Evolutionary conservation across 768 basidiomycete species (phyloP).

Genomic region (Favolaschia claudopus): DNA sequence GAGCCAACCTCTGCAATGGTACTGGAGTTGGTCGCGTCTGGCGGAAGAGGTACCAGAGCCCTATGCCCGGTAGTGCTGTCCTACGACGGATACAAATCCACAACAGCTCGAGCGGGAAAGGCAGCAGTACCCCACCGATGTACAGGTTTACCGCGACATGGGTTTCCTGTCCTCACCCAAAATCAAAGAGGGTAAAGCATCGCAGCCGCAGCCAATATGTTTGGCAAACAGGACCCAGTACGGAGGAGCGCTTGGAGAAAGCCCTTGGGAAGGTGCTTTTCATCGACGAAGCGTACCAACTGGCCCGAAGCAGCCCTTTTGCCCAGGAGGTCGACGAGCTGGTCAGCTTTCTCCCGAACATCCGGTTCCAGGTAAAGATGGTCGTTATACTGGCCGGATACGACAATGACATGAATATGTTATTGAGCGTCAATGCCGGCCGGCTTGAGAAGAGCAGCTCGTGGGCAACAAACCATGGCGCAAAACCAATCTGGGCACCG

Average conservation of each 20-base stretch:
- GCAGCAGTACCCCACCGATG: too few relatives aligned
- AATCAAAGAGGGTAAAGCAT: constrained; percentile 72
- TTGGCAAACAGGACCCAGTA: constrained; percentile 76
- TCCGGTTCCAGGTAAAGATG: constrained; percentile 61
- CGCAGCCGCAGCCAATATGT: constrained; percentile 72
- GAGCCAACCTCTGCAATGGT: too few relatives aligned
- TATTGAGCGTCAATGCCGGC: constrained; percentile 65
- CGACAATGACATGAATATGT: constrained; percentile 68
- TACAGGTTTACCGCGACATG: constrained; percentile 59
- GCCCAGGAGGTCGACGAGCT: constrained; percentile 77
- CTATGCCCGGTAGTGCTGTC: too few relatives aligned
- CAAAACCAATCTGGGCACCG: too few relatives aligned
- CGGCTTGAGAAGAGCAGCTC: too few relatives aligned
- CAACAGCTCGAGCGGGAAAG: too few relatives aligned
- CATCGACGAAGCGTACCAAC: constrained; percentile 75
- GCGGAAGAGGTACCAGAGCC: too few relatives aligned
- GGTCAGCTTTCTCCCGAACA: constrained; percentile 66
- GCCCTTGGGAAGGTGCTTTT: constrained; percentile 74
- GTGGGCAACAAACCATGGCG: too few relatives aligned
- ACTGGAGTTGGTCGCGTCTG: too few relatives aligned
- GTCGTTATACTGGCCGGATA: constrained; percentile 76
- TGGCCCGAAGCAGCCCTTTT: constrained; percentile 66
- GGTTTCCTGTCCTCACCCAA: constrained; percentile 53
- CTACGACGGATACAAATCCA: too few relatives aligned
- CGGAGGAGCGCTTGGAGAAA: constrained; percentile 62